Base-by-base conservation (phyloP, 2,329 filamentous ascomycete genomes). In the Exophiala bonariae region DNA sequence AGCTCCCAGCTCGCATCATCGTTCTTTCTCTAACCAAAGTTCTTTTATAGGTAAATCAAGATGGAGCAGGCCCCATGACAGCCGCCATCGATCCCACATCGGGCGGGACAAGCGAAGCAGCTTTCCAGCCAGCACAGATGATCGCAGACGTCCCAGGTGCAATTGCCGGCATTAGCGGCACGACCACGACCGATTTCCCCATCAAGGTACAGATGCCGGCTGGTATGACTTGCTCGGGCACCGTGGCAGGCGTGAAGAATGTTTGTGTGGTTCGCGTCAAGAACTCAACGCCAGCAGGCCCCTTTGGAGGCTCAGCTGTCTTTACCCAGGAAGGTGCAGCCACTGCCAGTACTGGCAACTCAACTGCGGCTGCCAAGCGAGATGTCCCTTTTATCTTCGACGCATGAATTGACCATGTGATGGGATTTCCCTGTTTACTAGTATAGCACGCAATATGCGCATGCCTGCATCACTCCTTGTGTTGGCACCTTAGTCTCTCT, bases 251-350 rank as follows among this genome's bases (percentile, higher is more conserved):
- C 19, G 82, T 75, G 11, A 59, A 70, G 50, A 81, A 82, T 59
- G 82, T 86, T 58, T 87, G 83, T 69, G 67, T 86, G 48, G 81
- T 83, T 23, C 78, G 82, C 49, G 71, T 86, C 47, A 77, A 80
- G 61, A 87, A 87, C 70, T 59, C 66, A 3, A 79, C 83, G 10
- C 66, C 75, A 14, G 81, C 82, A 8, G 82, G 82, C 4, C 83
- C 83, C 17, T 86, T 87, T 54, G 83, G 83, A 60, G 83, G 83
- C 43, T 81, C 79, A 11, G 81, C 75, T 23, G 82, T 81, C 23
- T 86, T 86, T 65, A 85, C 81, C 1, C 80, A 83, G 74, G 75
- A 72, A 45, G 45, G 75, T 11, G 71, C 73, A 13, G 78, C 78
- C 14, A 36, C 13, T 34, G 32, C 28, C 8, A n/a, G 9, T n/a